These are phyloP conservation scores for Nyctanthes arbortristis DNA, from an alignment of 257 asterid genomes.

Conservation along the genomic window DNA sequence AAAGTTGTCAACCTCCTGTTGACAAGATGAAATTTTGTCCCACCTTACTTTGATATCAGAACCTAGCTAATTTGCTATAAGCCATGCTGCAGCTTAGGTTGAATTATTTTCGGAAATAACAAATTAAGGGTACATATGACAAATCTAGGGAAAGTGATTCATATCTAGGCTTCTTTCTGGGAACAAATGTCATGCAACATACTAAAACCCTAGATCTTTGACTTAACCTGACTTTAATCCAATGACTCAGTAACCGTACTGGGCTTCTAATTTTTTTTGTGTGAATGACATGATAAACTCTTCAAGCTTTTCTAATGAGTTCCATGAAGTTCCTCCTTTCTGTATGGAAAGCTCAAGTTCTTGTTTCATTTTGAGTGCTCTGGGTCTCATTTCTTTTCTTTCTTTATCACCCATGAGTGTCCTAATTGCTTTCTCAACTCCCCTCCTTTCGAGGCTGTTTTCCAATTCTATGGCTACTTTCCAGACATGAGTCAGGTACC, in stretches of 20 bases:
- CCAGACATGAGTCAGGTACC: conserved; percentile 30
- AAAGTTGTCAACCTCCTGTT: background rate
- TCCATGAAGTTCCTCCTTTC: conserved; percentile 28
- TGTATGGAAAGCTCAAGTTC: conserved; percentile 17
- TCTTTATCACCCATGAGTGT: conserved; percentile 23
- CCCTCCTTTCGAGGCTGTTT: conserved; percentile 14
- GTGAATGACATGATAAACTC: conserved; percentile 27
- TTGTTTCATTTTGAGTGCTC: conserved; percentile 22
- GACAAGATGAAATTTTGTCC: background rate
- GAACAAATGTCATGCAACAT: background rate
- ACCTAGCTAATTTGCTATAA: background rate
- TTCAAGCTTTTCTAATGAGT: conserved; percentile 22
- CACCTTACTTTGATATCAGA: background rate
- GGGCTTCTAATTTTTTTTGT: background rate
- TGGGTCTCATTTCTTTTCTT: conserved; percentile 30
- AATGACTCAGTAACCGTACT: background rate
- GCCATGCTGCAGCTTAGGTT: background rate
- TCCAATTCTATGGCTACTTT: conserved; percentile 33
- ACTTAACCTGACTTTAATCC: background rate
- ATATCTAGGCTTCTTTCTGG: background rate
- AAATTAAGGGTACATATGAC: background rate
- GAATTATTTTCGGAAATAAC: no score
- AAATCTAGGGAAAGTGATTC: background rate
- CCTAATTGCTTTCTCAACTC: conserved; percentile 23
- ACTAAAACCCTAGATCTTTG: background rate